Percentiles rank a stretch among this genome's conserved stretches.
phyloP scores from a whole-genome alignment of 345 rosid genomes.

The Populus alba region DNA sequence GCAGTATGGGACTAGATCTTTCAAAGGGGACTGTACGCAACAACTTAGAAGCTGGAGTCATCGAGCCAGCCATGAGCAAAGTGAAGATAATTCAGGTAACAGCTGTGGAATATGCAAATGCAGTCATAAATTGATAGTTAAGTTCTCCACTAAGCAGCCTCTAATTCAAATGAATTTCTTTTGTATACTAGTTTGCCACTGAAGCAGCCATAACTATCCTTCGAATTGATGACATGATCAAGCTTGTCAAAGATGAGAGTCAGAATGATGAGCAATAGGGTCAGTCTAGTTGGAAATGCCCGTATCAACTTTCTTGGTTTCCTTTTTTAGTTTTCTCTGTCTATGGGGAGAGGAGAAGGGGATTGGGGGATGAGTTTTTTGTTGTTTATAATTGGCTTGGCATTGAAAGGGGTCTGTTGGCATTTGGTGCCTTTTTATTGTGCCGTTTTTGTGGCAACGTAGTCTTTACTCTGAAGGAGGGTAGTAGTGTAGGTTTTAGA shows the following conservation, averaged over 20 bases:
- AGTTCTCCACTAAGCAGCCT: neutral
- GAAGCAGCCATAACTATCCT: slow-evolving; percentile 98
- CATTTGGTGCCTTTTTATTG: neutral
- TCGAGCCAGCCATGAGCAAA: slow-evolving; percentile 99
- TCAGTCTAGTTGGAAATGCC: neutral
- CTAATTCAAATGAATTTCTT: neutral
- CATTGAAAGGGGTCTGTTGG: neutral
- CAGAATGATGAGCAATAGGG: slow-evolving; percentile 52
- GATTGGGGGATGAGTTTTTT: neutral
- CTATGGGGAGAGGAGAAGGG: neutral
- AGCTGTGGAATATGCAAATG: neutral
- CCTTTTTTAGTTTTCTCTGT: neutral
- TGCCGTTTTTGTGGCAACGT: neutral
- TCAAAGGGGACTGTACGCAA: slow-evolving; percentile 73
- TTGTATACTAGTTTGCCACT: slow-evolving; percentile 63
- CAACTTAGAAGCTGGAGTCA: slow-evolving; percentile 97
- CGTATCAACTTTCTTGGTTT: neutral
- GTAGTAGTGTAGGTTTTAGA: neutral
- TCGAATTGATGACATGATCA: slow-evolving; percentile 97
- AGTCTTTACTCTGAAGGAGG: neutral
- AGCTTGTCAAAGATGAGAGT: slow-evolving; percentile 84
- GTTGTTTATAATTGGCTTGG: neutral
- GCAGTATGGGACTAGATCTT: slow-evolving; percentile 97
- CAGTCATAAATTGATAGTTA: neutral
- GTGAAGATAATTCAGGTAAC: slow-evolving; percentile 96